A percentile compares a stretch with the other conserved stretches of the same genome.
Conservation (phyloP, 768 basidiomycete species). For the Gymnopilus junonius region DNA sequence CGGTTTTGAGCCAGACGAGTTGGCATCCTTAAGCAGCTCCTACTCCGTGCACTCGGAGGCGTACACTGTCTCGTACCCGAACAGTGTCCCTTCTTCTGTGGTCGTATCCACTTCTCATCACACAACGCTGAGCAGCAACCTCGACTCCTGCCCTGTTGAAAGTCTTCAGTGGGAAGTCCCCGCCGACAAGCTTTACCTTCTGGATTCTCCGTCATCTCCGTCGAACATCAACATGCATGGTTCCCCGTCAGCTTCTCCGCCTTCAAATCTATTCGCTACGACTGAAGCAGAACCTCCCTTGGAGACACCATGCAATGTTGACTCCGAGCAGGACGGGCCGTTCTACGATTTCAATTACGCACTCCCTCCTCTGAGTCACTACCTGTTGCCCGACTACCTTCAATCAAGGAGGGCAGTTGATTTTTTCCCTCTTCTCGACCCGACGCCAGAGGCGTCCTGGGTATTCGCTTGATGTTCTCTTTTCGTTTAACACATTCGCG, state of each 20-base stretch:
- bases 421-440: neutral
- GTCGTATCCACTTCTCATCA: neutral
- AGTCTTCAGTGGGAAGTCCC: neutral
- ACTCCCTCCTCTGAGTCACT: neutral
- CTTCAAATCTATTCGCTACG: neutral
- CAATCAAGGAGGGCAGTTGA: neutral
- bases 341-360: neutral
- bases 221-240: conserved; percentile 5
- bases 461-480: conserved; percentile 3
- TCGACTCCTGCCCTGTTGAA: neutral
- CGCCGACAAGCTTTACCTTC: conserved; percentile 1
- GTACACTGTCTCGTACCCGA: neutral
- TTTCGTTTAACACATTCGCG: neutral
- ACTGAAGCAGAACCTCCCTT: neutral
- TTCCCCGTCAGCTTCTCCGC: conserved; percentile 5
- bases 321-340: neutral
- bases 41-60: neutral
- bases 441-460: conserved; percentile 11
- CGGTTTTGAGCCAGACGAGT: neutral
- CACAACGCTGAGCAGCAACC: neutral
- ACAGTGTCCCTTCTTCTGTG: conserved; percentile 2
- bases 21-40: neutral
- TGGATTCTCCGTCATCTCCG: conserved; percentile 7
- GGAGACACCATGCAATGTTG: neutral
- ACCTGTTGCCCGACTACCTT: neutral